phyloP scores from a whole-genome alignment of 768 basidiomycete species.

The Mycena haematopus region DNA sequence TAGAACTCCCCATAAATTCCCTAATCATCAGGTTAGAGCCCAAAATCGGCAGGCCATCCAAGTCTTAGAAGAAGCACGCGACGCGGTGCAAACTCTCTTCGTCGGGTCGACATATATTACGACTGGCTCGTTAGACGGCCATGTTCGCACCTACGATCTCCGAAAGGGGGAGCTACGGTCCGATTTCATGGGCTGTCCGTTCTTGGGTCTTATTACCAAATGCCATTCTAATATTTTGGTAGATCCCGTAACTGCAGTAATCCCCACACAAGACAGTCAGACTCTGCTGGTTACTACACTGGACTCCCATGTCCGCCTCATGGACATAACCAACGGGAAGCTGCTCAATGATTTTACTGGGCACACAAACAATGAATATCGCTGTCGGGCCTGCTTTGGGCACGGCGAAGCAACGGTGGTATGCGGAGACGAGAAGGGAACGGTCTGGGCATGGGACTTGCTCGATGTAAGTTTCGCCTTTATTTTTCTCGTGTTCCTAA shows the following conservation, averaged over 20 bases:
- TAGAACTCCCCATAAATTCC: background rate
- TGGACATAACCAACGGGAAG: conserved; percentile 85
- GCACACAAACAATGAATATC: conserved; percentile 76
- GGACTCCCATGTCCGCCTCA: conserved; percentile 84
- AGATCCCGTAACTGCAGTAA: conserved; percentile 89
- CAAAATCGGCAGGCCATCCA: conserved; percentile 89
- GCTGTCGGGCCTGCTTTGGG: conserved; percentile 83
- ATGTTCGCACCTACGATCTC: conserved; percentile 92
- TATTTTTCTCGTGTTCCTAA: background rate
- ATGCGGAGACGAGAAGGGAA: conserved; percentile 90
- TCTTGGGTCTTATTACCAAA: background rate
- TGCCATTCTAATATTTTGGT: conserved; percentile 19
- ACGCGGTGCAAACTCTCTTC: conserved; percentile 82
- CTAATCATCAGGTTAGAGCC: conserved; percentile 49
- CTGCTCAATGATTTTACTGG: conserved; percentile 86
- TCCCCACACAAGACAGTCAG: conserved; percentile 79
- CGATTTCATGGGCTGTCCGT: conserved; percentile 91
- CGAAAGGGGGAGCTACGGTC: conserved; percentile 89
- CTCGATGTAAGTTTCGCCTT: conserved; percentile 66
- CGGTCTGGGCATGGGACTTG: conserved; percentile 92
- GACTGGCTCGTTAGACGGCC: conserved; percentile 90
- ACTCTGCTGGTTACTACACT: conserved; percentile 84
- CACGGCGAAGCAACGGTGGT: conserved; percentile 82
- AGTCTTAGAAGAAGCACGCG: conserved; percentile 84
- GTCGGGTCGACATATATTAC: conserved; percentile 71